Conservation (phyloP, 306 rosid genomes). For the Glycine soja region DNA sequence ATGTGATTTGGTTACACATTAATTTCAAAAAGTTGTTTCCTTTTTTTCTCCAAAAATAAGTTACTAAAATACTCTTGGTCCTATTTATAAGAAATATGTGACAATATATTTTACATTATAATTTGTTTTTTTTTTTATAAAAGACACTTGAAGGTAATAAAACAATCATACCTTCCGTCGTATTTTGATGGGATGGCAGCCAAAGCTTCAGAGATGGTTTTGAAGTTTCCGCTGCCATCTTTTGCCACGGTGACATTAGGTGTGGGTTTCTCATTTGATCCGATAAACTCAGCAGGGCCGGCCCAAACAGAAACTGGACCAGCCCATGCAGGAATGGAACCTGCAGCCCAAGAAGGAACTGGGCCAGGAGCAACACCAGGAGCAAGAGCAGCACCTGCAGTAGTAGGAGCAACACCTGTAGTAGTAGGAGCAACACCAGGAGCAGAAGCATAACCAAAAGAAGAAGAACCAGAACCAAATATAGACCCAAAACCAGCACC, state of each 20-base stretch:
- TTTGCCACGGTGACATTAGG: conserved; percentile 82
- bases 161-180: conserved; percentile 62
- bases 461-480: not conserved
- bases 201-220: conserved; percentile 75
- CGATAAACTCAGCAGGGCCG: conserved; percentile 44
- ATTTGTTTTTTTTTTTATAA: too few species aligned
- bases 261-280: conserved; percentile 52
- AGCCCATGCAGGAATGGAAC: conserved; percentile 39
- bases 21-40: too few species aligned
- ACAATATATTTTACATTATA: too few species aligned
- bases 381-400: not conserved
- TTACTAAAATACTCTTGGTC: too few species aligned
- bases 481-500: too few species aligned
- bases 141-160: too few species aligned
- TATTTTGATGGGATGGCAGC: conserved; percentile 65
- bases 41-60: too few species aligned
- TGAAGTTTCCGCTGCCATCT: conserved; percentile 78
- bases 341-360: conserved; percentile 39
- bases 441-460: not conserved
- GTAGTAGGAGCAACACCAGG: not conserved
- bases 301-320: conserved; percentile 52
- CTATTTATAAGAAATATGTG: too few species aligned
- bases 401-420: not conserved
- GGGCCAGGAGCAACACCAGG: conserved; percentile 7
- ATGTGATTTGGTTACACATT: not conserved